Evolutionary conservation across 2,329 filamentous ascomycete genomes (phyloP).

Genomic region (Xylariaceae sp.): DNA sequence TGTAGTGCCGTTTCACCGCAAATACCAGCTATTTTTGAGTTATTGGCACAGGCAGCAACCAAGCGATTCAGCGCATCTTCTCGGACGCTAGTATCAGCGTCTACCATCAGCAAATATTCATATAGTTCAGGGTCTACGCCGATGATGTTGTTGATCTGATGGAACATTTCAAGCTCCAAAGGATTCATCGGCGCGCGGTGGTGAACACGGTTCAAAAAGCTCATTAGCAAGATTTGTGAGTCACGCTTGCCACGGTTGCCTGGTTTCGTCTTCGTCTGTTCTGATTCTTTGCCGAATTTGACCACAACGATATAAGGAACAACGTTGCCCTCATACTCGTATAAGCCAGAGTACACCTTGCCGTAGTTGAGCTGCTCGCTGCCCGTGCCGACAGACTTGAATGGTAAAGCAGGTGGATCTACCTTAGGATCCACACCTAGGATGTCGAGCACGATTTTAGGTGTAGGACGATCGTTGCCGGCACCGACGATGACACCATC

Average conservation of each 20-base stretch:
- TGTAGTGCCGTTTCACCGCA: slow-evolving; percentile 95
- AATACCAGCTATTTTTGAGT: slow-evolving; percentile 94
- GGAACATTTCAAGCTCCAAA: slow-evolving; percentile 95
- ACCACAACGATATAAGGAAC: slow-evolving; percentile 95
- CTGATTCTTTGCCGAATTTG: slow-evolving; percentile 95
- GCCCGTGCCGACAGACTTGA: slow-evolving; percentile 86
- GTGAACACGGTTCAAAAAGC: slow-evolving; percentile 96
- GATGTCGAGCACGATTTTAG: slow-evolving; percentile 96
- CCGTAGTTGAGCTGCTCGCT: slow-evolving; percentile 95
- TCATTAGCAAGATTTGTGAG: slow-evolving; percentile 92
- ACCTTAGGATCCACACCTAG: slow-evolving; percentile 95
- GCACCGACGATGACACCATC: slow-evolving; percentile 96
- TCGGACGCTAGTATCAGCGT: slow-evolving; percentile 90
- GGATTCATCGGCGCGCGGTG: slow-evolving; percentile 92
- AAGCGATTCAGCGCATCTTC: slow-evolving; percentile 91
- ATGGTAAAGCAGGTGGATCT: slow-evolving; percentile 88
- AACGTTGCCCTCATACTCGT: slow-evolving; percentile 96
- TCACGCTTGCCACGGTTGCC: slow-evolving; percentile 98
- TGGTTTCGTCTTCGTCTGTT: slow-evolving; percentile 85
- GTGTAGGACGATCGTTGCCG: slow-evolving; percentile 93
- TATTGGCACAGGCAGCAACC: slow-evolving; percentile 87
- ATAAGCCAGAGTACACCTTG: slow-evolving; percentile 96
- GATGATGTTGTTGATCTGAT: slow-evolving; percentile 99
- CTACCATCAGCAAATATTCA: slow-evolving; percentile 95
- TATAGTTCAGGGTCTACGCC: slow-evolving; percentile 96